Evolutionary conservation across 73 alveolate genomes (phyloP), one percentile per base, ranked within the genome.

Genomic region (Paramecium biaurelia): DNA sequence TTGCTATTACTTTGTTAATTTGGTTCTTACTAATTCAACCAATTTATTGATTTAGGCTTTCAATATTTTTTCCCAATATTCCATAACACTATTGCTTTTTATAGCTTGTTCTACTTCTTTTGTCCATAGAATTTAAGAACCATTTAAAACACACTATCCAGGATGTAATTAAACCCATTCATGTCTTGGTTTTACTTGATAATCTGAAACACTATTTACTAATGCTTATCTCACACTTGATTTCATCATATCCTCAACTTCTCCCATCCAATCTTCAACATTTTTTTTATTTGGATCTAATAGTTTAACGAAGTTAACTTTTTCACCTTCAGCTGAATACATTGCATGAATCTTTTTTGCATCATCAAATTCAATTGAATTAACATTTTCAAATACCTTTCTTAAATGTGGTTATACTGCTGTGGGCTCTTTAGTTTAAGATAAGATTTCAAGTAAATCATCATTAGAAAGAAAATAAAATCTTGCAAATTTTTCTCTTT

Each of bases 391-490:
- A 84, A 98, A 98, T 68, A 96, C 96, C 92, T 97, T 98, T 88
- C 97, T 95, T 67, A 98, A 95, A 93, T 98, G 99, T 68, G 99
- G 99, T 92, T 98, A 95, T 56, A 98, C 99, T 85, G 98, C 97
- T 85, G 97, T 97, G 42, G 99, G 99, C 87, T 99, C 99, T 93
- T 99, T 99, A 72, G 99, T 99, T 95, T 99, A 98, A 8, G 99
- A 99, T 84, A 99, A 95, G 15, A 99, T 99, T 93, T 97, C 98
- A 67, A 99, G 96, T 85, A 99, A 93, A 85, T 98, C 99, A 94
- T 99, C 99, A 96, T 99, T 98, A 57, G 99, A 93, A 74, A 98
- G 94, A 98, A 96, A 97, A 93, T 97, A 96, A 95, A 97, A 97
- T 93, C 99, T 92, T 79, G 99, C 99, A 95, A 98, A 97, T 85